Evolutionary conservation across 495 filamentous ascomycete genomes (phyloP).

Genomic region (Neurospora intermedia): DNA sequence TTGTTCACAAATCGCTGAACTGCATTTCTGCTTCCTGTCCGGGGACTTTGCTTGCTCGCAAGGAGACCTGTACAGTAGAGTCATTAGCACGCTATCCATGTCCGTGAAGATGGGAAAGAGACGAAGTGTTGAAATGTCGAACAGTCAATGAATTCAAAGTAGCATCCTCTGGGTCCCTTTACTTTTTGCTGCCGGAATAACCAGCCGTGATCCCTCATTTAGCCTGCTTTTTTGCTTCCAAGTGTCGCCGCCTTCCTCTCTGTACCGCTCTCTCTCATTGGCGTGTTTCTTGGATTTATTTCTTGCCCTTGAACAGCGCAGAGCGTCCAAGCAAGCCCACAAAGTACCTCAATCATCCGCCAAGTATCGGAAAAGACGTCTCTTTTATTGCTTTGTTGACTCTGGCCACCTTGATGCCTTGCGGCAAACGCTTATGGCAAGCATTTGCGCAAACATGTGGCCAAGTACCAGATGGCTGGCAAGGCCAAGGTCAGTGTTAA

Average conservation of each 20-base stretch:
- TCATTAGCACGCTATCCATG: background rate
- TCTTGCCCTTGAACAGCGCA: background rate
- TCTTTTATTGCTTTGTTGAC: background rate
- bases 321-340: background rate
- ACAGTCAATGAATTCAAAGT: background rate
- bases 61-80: background rate
- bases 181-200: background rate
- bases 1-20: background rate
- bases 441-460: too few species aligned
- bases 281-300: background rate
- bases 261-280: background rate
- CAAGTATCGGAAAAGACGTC: background rate
- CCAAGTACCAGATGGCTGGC: too few species aligned
- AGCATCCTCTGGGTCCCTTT: background rate
- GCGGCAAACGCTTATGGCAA: too few species aligned
- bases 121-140: too few species aligned
- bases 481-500: too few species aligned
- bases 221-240: background rate
- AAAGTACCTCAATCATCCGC: background rate
- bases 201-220: too few species aligned
- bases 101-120: background rate
- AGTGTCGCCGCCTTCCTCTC: background rate
- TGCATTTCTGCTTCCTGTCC: background rate
- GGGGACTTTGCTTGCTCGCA: background rate
- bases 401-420: background rate